These are phyloP conservation scores for Metschnikowia bowlesiae DNA, from an alignment of 805 yeast genomes.

Conservation along the genomic window DNA sequence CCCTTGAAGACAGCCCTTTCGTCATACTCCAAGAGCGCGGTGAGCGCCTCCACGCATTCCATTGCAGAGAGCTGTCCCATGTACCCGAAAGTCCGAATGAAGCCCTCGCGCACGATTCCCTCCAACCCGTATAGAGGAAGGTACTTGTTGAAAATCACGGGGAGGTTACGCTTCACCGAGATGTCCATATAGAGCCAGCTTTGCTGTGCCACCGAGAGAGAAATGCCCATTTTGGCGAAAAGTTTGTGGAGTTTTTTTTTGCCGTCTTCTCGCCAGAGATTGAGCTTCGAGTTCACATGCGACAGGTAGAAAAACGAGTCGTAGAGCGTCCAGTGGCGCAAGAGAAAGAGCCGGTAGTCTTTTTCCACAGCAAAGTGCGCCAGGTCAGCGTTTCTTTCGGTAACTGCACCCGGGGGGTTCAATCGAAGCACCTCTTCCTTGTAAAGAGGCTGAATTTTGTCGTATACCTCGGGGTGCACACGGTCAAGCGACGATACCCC, in stretches of 20 bases:
- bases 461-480: constrained; percentile 70
- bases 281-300: constrained; percentile 81
- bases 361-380: constrained; percentile 60
- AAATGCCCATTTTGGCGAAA: constrained; percentile 95
- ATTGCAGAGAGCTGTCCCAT: constrained; percentile 85
- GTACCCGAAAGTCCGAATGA: constrained; percentile 80
- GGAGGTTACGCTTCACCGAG: constrained; percentile 67
- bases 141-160: constrained; percentile 63
- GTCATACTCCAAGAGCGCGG: constrained; percentile 67
- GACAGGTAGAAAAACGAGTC: constrained; percentile 89
- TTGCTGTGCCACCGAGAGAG: constrained; percentile 83
- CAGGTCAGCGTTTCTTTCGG: constrained; percentile 35
- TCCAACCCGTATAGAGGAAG: constrained; percentile 75
- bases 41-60: constrained; percentile 85
- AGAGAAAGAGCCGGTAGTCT: constrained; percentile 79
- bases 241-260: constrained; percentile 78
- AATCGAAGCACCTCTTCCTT: constrained; percentile 80
- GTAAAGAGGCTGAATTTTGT: constrained; percentile 64
- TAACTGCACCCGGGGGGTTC: constrained; percentile 33
- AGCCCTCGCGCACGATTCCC: constrained; percentile 80
- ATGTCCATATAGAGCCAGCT: constrained; percentile 90
- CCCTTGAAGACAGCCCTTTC: constrained; percentile 18
- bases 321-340: constrained; percentile 91
- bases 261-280: constrained; percentile 90
- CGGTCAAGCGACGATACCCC: constrained; percentile 82